Conservation (phyloP, 73 alveolate genomes). For the Paramecium caudatum region DNA sequence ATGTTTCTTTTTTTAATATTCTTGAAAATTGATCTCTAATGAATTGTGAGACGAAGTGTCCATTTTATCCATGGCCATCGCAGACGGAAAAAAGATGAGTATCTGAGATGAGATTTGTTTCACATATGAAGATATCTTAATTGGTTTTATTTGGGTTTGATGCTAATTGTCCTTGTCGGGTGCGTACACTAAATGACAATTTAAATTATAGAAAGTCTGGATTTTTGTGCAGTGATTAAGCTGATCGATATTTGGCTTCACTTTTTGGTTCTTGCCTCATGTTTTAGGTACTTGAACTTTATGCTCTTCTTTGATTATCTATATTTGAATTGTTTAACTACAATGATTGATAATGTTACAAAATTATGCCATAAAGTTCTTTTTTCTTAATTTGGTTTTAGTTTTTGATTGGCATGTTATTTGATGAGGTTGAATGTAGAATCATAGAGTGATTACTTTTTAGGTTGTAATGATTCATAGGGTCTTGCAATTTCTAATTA, state of each 20-base stretch:
- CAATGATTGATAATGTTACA: conserved; percentile 16
- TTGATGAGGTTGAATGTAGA: neutral
- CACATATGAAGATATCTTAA: conserved; percentile 41
- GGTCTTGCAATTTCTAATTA: neutral
- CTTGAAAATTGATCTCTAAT: conserved; percentile 56
- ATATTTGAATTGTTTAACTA: conserved; percentile 9
- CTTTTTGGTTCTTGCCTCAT: neutral
- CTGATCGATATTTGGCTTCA: conserved; percentile 52
- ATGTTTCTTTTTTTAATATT: neutral
- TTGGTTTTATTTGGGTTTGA: conserved; percentile 59
- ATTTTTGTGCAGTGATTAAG: conserved; percentile 25
- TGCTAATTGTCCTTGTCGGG: conserved; percentile 59
- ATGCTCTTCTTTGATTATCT: conserved; percentile 22
- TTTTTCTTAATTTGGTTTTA: neutral
- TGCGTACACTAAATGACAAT: neutral
- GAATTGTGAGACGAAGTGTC: conserved; percentile 72
- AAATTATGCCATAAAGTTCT: conserved; percentile 50
- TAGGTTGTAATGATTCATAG: conserved; percentile 52
- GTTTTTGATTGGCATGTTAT: neutral
- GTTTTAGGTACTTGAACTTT: conserved; percentile 39
- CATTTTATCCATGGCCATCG: conserved; percentile 80
- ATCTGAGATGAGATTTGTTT: conserved; percentile 23
- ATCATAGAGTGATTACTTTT: conserved; percentile 1
- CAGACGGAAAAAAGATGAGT: conserved; percentile 65
- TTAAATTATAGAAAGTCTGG: neutral